Percentiles rank a stretch among this genome's conserved stretches.
Conservation (phyloP, 345 rosid genomes). For the Ceriops tagal region DNA sequence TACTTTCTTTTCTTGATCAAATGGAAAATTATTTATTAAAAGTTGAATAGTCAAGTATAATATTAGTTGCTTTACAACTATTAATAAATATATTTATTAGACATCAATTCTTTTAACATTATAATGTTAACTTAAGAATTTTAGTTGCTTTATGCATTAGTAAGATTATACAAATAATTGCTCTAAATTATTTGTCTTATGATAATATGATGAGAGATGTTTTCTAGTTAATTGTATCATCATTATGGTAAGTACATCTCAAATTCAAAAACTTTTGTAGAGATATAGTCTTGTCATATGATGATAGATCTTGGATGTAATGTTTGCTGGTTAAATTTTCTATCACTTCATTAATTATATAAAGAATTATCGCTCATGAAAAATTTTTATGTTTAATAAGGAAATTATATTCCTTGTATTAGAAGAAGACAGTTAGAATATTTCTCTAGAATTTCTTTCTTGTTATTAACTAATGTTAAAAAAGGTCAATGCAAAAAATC, state of each 20-base stretch:
- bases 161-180: conserved; percentile 93
- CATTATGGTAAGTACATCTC: conserved; percentile 65
- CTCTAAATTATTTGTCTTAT: conserved; percentile 88
- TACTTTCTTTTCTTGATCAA: conserved; percentile 16
- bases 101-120: conserved; percentile 57
- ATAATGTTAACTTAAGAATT: conserved; percentile 70
- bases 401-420: conserved; percentile 79
- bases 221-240: conserved; percentile 81
- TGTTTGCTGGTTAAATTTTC: conserved; percentile 74
- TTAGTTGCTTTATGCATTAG: conserved; percentile 88
- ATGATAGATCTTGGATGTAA: conserved; percentile 99
- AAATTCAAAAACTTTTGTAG: conserved; percentile 91
- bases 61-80: conserved; percentile 62
- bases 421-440: conserved; percentile 94
- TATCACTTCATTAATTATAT: conserved; percentile 70
- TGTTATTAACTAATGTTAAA: conserved; percentile 49
- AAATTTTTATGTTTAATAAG: conserved; percentile 72
- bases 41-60: conserved; percentile 78
- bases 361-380: conserved; percentile 69
- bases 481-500: conserved; percentile 63
- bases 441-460: conserved; percentile 60
- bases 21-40: conserved; percentile 51
- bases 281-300: conserved; percentile 83
- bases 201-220: conserved; percentile 91
- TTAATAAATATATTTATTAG: conserved; percentile 58